Evolutionary conservation across 2,329 filamentous ascomycete genomes (phyloP).

Genomic region (Colletotrichum nymphaeae): DNA sequence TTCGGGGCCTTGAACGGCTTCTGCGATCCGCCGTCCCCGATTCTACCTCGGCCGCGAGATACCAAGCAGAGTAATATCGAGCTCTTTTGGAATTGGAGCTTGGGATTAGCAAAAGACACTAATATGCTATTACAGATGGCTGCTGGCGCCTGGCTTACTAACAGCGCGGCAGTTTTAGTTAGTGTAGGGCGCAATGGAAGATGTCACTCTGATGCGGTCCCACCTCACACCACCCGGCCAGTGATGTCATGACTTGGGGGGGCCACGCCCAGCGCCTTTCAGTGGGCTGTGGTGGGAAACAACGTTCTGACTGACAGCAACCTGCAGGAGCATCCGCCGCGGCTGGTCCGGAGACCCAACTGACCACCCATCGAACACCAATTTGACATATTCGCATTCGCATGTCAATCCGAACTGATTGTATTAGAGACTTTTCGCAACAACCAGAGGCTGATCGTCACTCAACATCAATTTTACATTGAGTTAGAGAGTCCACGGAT

Average conservation of each 20-base stretch:
- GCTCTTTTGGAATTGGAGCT: background rate
- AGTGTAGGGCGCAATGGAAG: slow-evolving; percentile 1
- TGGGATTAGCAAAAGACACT: background rate
- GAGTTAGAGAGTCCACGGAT: background rate
- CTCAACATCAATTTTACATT: background rate
- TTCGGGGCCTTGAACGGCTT: slow-evolving; percentile 1
- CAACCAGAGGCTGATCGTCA: background rate
- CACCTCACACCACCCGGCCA: slow-evolving; percentile 3
- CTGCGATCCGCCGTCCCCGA: slow-evolving; percentile 24
- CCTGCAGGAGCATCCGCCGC: background rate
- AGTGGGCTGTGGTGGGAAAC: background rate
- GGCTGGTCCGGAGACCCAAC: background rate
- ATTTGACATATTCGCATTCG: background rate
- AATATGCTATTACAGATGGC: background rate
- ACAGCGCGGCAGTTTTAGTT: background rate
- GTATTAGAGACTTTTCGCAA: background rate
- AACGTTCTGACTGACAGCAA: background rate
- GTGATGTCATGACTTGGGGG: slow-evolving; percentile 32
- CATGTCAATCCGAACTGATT: background rate
- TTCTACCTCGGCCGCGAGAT: slow-evolving; percentile 13
- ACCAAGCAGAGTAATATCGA: background rate
- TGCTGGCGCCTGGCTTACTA: background rate
- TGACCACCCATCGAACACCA: background rate
- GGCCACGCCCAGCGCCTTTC: background rate
- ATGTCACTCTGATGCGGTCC: slow-evolving; percentile 33